These are phyloP conservation scores for Umbelopsis sp. DNA, from an alignment of 371 early-diverging fungal species.

Conservation along the genomic window DNA sequence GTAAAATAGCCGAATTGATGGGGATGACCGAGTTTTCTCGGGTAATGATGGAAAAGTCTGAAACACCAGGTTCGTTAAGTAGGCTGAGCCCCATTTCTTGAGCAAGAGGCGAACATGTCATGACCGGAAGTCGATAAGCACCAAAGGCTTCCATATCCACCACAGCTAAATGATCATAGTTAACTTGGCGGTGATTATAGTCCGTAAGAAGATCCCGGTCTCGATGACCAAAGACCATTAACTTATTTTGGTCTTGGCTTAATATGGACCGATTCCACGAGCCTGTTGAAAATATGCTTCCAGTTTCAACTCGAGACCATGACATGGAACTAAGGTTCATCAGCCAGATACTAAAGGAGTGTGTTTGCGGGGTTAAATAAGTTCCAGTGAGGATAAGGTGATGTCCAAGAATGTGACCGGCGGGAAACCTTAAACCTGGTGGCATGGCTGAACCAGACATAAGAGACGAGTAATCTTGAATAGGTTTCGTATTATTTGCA, in stretches of 20 bases:
- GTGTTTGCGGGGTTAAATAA: conserved; percentile 65
- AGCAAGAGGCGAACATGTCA: conserved; percentile 48
- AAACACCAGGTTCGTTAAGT: conserved; percentile 56
- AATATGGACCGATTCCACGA: conserved; percentile 81
- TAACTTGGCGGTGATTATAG: conserved; percentile 76
- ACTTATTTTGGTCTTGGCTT: conserved; percentile 63
- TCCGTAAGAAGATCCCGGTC: conserved; percentile 71
- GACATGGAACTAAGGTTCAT: conserved; percentile 59
- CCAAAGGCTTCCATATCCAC: conserved; percentile 75
- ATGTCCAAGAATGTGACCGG: conserved; percentile 65
- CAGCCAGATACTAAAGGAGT: conserved; percentile 74
- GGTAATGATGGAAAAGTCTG: conserved; percentile 60
- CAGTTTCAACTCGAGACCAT: conserved; percentile 74
- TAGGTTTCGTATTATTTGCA: conserved; percentile 39
- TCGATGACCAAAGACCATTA: conserved; percentile 76
- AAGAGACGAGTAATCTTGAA: conserved; percentile 62
- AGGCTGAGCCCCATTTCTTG: conserved; percentile 66
- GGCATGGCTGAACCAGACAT: conserved; percentile 66
- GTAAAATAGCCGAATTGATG: conserved; percentile 67
- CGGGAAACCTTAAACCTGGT: conserved; percentile 79
- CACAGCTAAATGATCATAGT: conserved; percentile 67
- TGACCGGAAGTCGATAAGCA: conserved; percentile 48
- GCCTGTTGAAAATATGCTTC: conserved; percentile 62
- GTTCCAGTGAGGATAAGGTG: conserved; percentile 76
- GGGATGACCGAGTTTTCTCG: conserved; percentile 56